These are phyloP conservation scores for Entomortierella chlamydospora DNA, from an alignment of 192 early-diverging fungal genomes.

Conservation along the genomic window DNA sequence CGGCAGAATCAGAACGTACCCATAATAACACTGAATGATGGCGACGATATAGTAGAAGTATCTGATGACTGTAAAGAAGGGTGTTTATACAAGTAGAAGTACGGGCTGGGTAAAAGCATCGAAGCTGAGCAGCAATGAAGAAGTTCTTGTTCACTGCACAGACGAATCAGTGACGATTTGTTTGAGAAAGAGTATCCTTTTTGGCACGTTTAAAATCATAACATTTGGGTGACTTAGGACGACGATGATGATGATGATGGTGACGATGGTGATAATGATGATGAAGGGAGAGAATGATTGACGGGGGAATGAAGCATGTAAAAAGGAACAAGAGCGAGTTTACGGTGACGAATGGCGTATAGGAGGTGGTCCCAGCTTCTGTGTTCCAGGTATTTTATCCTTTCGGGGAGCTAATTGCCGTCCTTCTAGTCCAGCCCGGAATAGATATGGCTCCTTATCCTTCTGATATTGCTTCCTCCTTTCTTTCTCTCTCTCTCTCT, in stretches of 20 bases:
- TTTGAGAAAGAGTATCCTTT: neutral
- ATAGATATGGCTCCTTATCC: neutral
- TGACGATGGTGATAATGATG: neutral
- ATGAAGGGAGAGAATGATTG: neutral
- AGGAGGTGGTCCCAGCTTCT: neutral
- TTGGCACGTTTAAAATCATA: constrained; percentile 3
- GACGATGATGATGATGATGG: neutral
- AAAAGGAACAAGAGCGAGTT: neutral
- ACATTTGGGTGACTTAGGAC: neutral
- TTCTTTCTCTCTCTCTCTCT: neutral
- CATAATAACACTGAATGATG: too few relatives aligned
- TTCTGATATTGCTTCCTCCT: constrained; percentile 1
- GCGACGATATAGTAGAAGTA: too few relatives aligned
- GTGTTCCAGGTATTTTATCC: neutral
- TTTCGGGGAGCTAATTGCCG: neutral
- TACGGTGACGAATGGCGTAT: neutral
- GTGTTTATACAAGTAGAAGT: too few relatives aligned
- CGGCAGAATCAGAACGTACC: too few relatives aligned
- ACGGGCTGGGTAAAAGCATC: neutral
- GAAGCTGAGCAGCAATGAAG: neutral
- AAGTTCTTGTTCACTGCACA: neutral
- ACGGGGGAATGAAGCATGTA: neutral
- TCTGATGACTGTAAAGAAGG: too few relatives aligned
- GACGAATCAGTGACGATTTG: neutral
- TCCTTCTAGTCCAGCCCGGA: neutral